phyloP scores from a whole-genome alignment of 169 alveolate genomes.

The Eimeria praecox region DNA sequence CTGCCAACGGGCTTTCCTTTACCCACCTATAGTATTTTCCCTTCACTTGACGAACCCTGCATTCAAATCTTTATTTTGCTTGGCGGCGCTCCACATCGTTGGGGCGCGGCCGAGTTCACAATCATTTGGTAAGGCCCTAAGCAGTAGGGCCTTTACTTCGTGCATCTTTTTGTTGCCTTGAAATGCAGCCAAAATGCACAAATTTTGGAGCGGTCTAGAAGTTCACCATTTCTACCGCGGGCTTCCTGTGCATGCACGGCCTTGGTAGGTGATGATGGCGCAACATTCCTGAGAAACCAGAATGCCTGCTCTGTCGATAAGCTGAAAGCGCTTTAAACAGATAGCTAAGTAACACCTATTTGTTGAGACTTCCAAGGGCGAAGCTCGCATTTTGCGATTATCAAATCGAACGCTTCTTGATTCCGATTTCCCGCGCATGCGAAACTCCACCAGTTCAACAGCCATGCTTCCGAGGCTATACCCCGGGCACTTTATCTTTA shows the following conservation, averaged over 20 bases:
- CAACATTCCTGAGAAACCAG: not conserved
- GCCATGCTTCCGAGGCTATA: not conserved
- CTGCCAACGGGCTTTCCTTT: not conserved
- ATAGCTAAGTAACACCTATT: not conserved
- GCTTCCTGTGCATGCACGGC: not conserved
- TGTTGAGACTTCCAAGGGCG: not conserved
- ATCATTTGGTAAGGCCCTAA: not conserved
- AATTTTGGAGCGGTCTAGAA: not conserved
- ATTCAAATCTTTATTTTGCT: not conserved
- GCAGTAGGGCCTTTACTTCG: not conserved
- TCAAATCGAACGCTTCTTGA: not conserved
- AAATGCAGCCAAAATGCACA: not conserved
- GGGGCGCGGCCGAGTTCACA: not conserved
- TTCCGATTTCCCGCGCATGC: not conserved
- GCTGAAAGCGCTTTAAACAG: not conserved
- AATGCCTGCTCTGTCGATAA: not conserved
- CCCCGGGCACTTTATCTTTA: too few relatives aligned
- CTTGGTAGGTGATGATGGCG: not conserved
- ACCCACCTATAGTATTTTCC: not conserved
- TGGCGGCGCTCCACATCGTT: not conserved
- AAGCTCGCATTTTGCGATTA: not conserved
- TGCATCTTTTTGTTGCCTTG: not conserved
- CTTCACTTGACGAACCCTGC: not conserved
- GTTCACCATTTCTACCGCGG: not conserved
- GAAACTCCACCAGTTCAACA: not conserved